Percentiles rank a stretch among this genome's conserved stretches.
phyloP scores from a whole-genome alignment of 257 asterid genomes.

The Oldenlandia corymbosa region DNA sequence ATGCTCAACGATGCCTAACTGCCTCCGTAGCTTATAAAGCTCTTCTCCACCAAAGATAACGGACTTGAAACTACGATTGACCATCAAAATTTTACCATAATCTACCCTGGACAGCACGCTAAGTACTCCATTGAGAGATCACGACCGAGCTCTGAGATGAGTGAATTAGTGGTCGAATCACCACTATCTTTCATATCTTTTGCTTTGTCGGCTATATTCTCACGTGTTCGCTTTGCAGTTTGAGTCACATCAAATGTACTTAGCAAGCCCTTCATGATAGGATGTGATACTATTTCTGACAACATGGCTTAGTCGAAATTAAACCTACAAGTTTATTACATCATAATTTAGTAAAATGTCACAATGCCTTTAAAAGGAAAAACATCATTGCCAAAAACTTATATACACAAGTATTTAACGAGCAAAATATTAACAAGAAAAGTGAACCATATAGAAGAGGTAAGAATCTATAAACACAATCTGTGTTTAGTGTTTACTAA shows the following conservation, averaged over 20 bases:
- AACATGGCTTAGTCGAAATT: no score
- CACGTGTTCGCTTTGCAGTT: slow-evolving; percentile 39
- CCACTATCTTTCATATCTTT: slow-evolving; percentile 1
- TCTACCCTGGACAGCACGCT: slow-evolving; percentile 28
- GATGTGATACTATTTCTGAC: slow-evolving; percentile 56
- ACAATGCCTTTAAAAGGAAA: no score
- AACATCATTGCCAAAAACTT: no score
- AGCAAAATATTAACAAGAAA: no score
- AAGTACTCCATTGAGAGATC: slow-evolving; percentile 31
- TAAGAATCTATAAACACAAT: no score
- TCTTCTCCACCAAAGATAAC: slow-evolving; percentile 31
- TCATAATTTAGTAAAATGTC: no score
- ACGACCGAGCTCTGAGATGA: slow-evolving; percentile 31
- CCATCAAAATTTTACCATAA: slow-evolving; percentile 23
- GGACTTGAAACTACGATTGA: slow-evolving; percentile 31
- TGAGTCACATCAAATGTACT: slow-evolving; percentile 37
- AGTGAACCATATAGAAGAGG: no score
- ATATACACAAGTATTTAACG: no score
- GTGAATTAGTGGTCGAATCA: slow-evolving; percentile 11
- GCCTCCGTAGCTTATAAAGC: slow-evolving; percentile 31
- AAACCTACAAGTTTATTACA: no score
- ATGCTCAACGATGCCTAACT: slow-evolving; percentile 26
- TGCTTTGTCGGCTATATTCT: slow-evolving; percentile 18
- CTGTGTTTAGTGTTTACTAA: no score
- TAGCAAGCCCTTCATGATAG: slow-evolving; percentile 48